phyloP scores from a whole-genome alignment of 2,329 filamentous ascomycete species.

The Trichoderma sp. region DNA sequence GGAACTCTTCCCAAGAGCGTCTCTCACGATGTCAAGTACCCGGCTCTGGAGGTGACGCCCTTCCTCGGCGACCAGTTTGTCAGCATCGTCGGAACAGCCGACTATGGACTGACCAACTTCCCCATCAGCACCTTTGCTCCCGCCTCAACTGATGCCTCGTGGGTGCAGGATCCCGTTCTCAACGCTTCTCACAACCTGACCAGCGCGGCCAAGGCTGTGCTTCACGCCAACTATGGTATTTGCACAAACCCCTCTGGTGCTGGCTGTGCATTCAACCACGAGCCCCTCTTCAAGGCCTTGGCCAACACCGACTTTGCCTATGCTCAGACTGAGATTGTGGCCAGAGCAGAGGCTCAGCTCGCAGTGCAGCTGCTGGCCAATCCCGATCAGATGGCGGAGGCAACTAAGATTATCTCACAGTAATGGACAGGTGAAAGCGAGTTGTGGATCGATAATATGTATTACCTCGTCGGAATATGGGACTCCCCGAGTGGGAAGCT shows the following conservation, averaged over 20 bases:
- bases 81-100: neutral
- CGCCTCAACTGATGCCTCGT: slow-evolving; percentile 23
- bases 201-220: slow-evolving; percentile 19
- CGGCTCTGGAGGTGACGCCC: slow-evolving; percentile 19
- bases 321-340: slow-evolving; percentile 23
- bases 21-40: slow-evolving; percentile 23
- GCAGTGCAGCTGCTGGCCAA: slow-evolving; percentile 20
- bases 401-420: slow-evolving; percentile 11
- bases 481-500: neutral
- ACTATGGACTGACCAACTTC: slow-evolving; percentile 20
- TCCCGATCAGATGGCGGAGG: neutral
- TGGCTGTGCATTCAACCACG: slow-evolving; percentile 24
- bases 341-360: slow-evolving; percentile 21
- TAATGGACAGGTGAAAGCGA: neutral
- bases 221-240: slow-evolving; percentile 24
- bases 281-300: slow-evolving; percentile 18
- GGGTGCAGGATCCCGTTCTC: slow-evolving; percentile 21
- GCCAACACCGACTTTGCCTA: slow-evolving; percentile 21
- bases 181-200: slow-evolving; percentile 14
- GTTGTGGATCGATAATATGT: neutral
- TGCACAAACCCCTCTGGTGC: slow-evolving; percentile 3
- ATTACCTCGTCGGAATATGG: neutral
- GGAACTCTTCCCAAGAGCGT: slow-evolving; percentile 7
- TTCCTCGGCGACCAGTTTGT: slow-evolving; percentile 20
- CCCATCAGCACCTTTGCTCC: slow-evolving; percentile 20